These are phyloP conservation scores for Podospora fimiseda DNA, from an alignment of 495 filamentous ascomycete species.

Conservation along the genomic window DNA sequence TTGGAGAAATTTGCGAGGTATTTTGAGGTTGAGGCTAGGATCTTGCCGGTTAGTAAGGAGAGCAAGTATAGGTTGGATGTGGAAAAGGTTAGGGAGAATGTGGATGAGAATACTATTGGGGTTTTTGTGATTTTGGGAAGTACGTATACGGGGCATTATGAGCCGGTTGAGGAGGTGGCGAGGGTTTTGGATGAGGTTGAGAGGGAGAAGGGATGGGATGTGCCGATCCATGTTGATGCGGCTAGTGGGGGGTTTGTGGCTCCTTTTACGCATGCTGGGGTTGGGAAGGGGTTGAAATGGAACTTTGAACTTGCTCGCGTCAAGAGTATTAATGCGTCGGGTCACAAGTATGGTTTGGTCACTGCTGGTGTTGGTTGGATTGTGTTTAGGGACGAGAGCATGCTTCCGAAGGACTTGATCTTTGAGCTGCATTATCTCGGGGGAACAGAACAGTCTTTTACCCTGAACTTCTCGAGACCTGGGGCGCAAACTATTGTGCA, in stretches of 20 bases:
- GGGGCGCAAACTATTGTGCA: slow-evolving; percentile 67
- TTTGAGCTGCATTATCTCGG: slow-evolving; percentile 73
- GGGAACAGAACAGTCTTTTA: slow-evolving; percentile 67
- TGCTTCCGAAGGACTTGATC: slow-evolving; percentile 62
- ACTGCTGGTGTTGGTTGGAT: slow-evolving; percentile 70
- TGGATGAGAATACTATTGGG: slow-evolving; percentile 76
- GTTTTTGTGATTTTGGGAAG: slow-evolving; percentile 68
- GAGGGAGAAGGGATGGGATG: slow-evolving; percentile 54
- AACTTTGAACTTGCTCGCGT: slow-evolving; percentile 66
- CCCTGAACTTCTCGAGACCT: slow-evolving; percentile 70
- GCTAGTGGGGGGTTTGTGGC: slow-evolving; percentile 69
- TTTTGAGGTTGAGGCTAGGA: slow-evolving; percentile 69
- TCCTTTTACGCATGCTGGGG: slow-evolving; percentile 60
- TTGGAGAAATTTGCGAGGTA: slow-evolving; percentile 70
- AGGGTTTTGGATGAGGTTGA: slow-evolving; percentile 61
- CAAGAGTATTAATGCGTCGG: slow-evolving; percentile 65
- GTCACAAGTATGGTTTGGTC: slow-evolving; percentile 72
- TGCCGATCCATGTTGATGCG: slow-evolving; percentile 72
- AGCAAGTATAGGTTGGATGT: slow-evolving; percentile 59
- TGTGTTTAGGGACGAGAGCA: slow-evolving; percentile 63
- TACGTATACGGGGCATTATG: slow-evolving; percentile 72
- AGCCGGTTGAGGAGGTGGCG: slow-evolving; percentile 65
- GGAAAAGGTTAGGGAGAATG: slow-evolving; percentile 54
- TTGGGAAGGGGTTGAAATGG: slow-evolving; percentile 53
- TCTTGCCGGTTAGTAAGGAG: slow-evolving; percentile 59